Percentiles rank a stretch among this genome's conserved stretches.
Evolutionary conservation across 1,284 basidiomycete species (phyloP).

Genomic region (Flammula alnicola): DNA sequence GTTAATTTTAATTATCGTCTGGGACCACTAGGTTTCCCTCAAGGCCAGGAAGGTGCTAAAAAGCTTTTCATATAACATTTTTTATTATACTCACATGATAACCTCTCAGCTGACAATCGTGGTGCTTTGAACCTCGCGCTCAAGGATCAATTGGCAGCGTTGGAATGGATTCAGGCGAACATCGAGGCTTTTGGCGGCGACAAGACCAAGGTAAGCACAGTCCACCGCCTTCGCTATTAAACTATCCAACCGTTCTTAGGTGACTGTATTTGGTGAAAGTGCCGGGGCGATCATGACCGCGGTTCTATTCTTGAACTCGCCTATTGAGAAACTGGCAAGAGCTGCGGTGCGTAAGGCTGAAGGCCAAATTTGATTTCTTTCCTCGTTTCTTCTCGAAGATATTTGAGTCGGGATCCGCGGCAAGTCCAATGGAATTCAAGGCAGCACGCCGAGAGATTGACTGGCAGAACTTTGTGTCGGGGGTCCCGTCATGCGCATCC

Average conservation of each 20-base stretch:
- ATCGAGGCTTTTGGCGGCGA: slow-evolving; percentile 53
- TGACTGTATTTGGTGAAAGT: slow-evolving; percentile 59
- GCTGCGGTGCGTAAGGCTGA: slow-evolving; percentile 42
- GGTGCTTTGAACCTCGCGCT: slow-evolving; percentile 47
- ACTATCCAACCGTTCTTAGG: slow-evolving; percentile 29
- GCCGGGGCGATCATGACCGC: slow-evolving; percentile 54
- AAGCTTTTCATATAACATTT: background rate
- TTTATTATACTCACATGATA: background rate
- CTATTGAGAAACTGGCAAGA: slow-evolving; percentile 42
- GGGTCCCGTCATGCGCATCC: slow-evolving; percentile 40
- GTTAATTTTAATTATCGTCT: slow-evolving; percentile 62
- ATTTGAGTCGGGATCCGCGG: slow-evolving; percentile 48
- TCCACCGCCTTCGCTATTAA: background rate
- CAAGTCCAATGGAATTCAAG: slow-evolving; percentile 33
- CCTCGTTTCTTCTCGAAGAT: slow-evolving; percentile 35
- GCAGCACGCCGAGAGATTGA: slow-evolving; percentile 36
- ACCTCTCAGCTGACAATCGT: slow-evolving; percentile 10
- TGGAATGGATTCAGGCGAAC: slow-evolving; percentile 51
- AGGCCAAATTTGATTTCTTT: background rate
- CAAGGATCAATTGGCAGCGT: slow-evolving; percentile 44
- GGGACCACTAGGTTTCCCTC: slow-evolving; percentile 55
- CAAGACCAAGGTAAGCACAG: slow-evolving; percentile 39
- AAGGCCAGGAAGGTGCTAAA: slow-evolving; percentile 46
- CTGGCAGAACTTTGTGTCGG: slow-evolving; percentile 47
- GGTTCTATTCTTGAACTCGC: slow-evolving; percentile 46